phyloP scores from a whole-genome alignment of 768 basidiomycete genomes.

The Coprinopsis strossmayeri region DNA sequence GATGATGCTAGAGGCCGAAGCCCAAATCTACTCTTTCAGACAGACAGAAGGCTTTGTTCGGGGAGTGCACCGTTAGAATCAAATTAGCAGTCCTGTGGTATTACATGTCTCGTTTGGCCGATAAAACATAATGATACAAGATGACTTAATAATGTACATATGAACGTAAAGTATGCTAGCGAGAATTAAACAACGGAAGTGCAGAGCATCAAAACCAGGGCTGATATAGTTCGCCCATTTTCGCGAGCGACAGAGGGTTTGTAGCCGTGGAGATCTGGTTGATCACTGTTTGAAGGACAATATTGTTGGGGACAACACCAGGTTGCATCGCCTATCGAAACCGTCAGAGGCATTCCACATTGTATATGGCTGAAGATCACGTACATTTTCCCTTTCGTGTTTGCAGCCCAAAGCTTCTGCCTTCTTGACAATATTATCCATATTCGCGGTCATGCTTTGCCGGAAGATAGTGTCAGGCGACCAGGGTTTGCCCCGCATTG shows the following conservation, averaged over 20 bases:
- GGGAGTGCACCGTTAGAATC: conserved; percentile 6
- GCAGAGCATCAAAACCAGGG: conserved; percentile 65
- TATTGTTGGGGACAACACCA: conserved; percentile 27
- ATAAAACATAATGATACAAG: neutral
- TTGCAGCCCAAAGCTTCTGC: conserved; percentile 85
- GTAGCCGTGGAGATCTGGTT: conserved; percentile 82
- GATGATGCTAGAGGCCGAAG: conserved; percentile 78
- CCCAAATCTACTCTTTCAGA: conserved; percentile 37
- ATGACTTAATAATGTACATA: conserved; percentile 1
- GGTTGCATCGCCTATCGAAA: conserved; percentile 26
- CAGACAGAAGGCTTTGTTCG: conserved; percentile 67
- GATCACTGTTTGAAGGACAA: conserved; percentile 79
- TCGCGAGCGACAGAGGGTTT: conserved; percentile 77
- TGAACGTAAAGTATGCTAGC: neutral
- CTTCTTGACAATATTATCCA: conserved; percentile 69
- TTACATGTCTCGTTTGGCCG: too few species aligned
- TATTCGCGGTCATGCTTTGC: conserved; percentile 43
- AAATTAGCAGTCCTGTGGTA: neutral
- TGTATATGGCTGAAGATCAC: conserved; percentile 4
- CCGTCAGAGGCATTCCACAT: neutral
- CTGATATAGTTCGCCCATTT: conserved; percentile 79
- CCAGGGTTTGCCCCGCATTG: conserved; percentile 49
- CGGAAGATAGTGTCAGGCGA: conserved; percentile 51
- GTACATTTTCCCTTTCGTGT: conserved; percentile 75
- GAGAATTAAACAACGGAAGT: conserved; percentile 6